These are phyloP conservation scores for Exophiala viscosa DNA, from an alignment of 2,329 filamentous ascomycete genomes.

Conservation along the genomic window DNA sequence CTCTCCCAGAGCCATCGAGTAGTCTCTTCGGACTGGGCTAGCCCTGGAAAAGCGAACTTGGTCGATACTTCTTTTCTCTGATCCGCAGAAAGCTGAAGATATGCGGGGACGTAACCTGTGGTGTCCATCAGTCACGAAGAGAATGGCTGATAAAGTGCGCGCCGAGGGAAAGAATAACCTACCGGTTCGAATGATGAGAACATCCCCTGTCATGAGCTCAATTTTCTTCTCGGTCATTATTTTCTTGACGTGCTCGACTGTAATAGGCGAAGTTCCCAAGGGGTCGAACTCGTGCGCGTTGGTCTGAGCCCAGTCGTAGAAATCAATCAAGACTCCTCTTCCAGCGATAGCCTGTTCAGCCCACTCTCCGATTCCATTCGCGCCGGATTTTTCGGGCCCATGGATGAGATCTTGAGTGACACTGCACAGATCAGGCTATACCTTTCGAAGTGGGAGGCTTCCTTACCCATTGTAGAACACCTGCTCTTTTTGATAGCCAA, in stretches of 20 bases:
- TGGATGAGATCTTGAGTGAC: not conserved
- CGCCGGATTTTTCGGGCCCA: conserved; percentile 19
- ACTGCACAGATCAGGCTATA: conserved; percentile 3
- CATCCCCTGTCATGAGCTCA: conserved; percentile 53
- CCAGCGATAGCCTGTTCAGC: conserved; percentile 38
- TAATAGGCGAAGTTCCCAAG: conserved; percentile 42
- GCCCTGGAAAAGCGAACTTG: not conserved
- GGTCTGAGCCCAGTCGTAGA: conserved; percentile 45
- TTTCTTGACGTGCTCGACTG: conserved; percentile 52
- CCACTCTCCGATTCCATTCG: conserved; percentile 42
- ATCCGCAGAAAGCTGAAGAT: not conserved
- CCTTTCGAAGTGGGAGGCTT: conserved; percentile 3
- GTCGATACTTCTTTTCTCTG: not conserved
- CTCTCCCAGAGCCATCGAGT: conserved; percentile 33
- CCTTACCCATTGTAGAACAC: conserved; percentile 4
- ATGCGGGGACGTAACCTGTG: not conserved
- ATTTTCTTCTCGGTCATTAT: conserved; percentile 40
- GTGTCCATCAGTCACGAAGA: too few relatives aligned
- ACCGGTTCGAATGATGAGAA: conserved; percentile 64
- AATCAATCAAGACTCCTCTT: conserved; percentile 41
- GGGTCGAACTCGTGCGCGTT: conserved; percentile 49
- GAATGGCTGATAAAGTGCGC: too few relatives aligned
- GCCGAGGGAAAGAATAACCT: conserved; percentile 42
- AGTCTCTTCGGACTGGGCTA: conserved; percentile 21
- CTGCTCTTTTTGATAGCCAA: conserved; percentile 4